Evolutionary conservation across 805 yeast genomes (phyloP).

Genomic region (fission yeast (Schizosaccharomyces pombe)): DNA sequence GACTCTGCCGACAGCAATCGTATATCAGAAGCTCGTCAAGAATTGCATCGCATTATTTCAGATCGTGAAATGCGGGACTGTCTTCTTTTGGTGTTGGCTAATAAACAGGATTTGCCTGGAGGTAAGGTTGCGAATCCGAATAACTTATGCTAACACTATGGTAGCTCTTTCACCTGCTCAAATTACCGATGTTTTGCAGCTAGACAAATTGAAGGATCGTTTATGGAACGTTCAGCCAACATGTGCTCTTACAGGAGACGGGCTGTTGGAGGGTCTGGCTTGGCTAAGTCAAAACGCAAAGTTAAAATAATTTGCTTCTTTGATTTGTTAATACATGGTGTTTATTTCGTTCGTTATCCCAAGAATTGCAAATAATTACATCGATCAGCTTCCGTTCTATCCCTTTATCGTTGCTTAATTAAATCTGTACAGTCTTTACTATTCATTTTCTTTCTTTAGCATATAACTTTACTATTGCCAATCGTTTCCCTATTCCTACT

Average conservation of each 20-base stretch:
- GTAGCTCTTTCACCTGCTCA: slow-evolving; percentile 48
- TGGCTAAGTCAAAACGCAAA: background rate
- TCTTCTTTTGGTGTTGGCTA: slow-evolving; percentile 62
- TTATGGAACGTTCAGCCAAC: slow-evolving; percentile 84
- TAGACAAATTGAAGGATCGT: slow-evolving; percentile 40
- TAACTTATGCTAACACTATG: background rate
- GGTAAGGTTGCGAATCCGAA: slow-evolving; percentile 10
- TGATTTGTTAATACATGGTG: background rate
- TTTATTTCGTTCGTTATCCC: background rate
- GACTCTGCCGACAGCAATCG: slow-evolving; percentile 57
- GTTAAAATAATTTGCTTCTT: background rate
- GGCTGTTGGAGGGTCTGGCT: slow-evolving; percentile 53
- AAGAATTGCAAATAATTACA: no score
- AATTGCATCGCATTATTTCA: slow-evolving; percentile 49
- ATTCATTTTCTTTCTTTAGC: background rate
- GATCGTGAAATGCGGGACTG: slow-evolving; percentile 71
- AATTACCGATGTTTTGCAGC: slow-evolving; percentile 45
- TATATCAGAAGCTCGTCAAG: slow-evolving; percentile 54
- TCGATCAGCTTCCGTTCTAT: background rate
- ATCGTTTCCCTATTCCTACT: no score
- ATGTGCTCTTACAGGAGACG: slow-evolving; percentile 74
- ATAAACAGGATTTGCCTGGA: slow-evolving; percentile 56
- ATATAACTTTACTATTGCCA: background rate
- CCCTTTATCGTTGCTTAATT: background rate
- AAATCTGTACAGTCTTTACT: background rate